These are phyloP conservation scores for Lipomyces chichibuensis DNA, from an alignment of 805 yeast species.

Conservation along the genomic window DNA sequence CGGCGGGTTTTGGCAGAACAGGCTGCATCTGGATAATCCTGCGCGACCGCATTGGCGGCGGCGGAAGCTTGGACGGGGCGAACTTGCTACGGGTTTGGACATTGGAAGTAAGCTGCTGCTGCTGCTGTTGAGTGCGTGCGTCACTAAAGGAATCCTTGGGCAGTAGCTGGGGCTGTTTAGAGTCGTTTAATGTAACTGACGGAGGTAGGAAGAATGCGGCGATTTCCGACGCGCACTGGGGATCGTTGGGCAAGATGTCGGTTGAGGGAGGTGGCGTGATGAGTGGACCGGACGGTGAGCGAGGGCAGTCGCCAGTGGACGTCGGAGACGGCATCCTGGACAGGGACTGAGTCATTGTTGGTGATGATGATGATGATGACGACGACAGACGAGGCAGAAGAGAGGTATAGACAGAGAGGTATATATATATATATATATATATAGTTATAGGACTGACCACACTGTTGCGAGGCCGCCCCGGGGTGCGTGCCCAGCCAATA, in stretches of 20 bases:
- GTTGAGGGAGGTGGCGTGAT: conserved; percentile 36
- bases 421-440: no score
- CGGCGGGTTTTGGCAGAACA: conserved; percentile 29
- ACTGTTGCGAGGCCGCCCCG: neutral
- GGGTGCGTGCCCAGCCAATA: neutral
- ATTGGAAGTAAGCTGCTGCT: neutral
- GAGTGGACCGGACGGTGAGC: conserved; percentile 10
- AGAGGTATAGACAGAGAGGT: no score
- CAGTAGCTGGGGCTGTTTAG: neutral
- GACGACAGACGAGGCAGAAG: no score
- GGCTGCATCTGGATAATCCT: conserved; percentile 35
- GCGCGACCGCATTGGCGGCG: conserved; percentile 36
- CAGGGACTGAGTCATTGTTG: neutral
- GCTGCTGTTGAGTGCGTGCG: conserved; percentile 3
- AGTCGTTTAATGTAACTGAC: conserved; percentile 8
- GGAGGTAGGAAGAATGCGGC: conserved; percentile 29
- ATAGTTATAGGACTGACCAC: no score
- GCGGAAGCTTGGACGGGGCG: conserved; percentile 26
- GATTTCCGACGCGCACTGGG: conserved; percentile 17
- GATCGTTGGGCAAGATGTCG: conserved; percentile 32
- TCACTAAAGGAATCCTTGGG: neutral
- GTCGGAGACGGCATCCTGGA: neutral
- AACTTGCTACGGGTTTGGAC: conserved; percentile 8
- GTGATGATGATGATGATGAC: neutral
- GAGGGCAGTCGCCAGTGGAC: neutral